Evolutionary conservation across 1,139 yeast species (phyloP), one percentile per base, ranked within the genome.

Genomic region (Keqinozyma sinolaborantium): DNA sequence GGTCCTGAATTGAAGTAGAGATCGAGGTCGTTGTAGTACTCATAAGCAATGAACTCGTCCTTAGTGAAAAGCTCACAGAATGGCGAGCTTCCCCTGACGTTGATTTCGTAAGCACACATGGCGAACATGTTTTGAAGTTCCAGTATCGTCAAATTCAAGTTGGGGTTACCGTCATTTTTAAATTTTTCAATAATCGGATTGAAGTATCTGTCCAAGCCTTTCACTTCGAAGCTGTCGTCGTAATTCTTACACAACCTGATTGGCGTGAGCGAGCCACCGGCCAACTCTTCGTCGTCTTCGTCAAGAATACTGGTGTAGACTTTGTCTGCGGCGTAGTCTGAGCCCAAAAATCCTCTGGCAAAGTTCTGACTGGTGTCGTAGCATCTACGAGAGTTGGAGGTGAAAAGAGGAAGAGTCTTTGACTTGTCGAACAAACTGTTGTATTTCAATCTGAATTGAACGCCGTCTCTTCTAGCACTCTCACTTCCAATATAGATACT

Each of bases 91-190:
- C 80, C 83, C 24, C 56, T 56, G 16, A 68, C 74, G 44, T 74
- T 73, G 41, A 76, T 48, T 45, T 76, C 83, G 50, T 58, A 78
- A 2, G 79, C 77, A 53, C 82, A 77, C 57, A 72, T 57, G 24
- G 54, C 52, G 40, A 69, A 55, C 42, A 75, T 42, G 29, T 49
- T 42, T 28, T 48, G 45, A 26, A 77, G 63, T 37, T 79, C 80
- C 10, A 42, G 34, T 4, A 56, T 43, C 3, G 66, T 61, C 14
- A 75, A 50, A 43, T 68, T 59, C 33, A 70, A 60, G 23, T 46
- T 41, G 3, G 51, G 49, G 23, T 45, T 43, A 8, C 70, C 76
- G 4, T 33, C 54, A 34, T 51, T 48, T 34, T 54, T 59, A 30
- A 74, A 48, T 26, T 79, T 58, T 13, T 49, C 47, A 4, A 60